Evolutionary conservation across 1,284 basidiomycete species (phyloP), one percentile per base, ranked within the genome.

Genomic region (Trichosporon inkin): DNA sequence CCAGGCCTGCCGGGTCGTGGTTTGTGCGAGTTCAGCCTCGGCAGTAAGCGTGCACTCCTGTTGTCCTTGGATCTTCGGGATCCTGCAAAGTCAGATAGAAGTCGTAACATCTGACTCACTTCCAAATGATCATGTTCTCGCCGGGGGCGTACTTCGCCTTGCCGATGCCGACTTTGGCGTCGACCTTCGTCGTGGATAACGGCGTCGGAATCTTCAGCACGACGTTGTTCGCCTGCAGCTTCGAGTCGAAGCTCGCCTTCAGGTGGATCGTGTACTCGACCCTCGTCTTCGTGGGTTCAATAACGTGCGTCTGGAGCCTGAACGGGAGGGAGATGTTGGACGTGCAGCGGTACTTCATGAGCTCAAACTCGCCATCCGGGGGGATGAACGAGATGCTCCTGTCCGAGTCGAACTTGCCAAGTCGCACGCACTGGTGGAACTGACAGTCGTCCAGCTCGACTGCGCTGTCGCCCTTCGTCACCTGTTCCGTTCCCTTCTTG

Each of bases 291-390:
- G 90, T 90, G 40, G 95, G 85, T 79, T 99, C 96, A 41, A 88
- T 90, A 36, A 99, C 88, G 11, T 92, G 94, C 0, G 94, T 88
- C 59, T 96, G 89, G 10, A 99, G 82, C 51, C 88, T 85, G 69
- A 99, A 83, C 0, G 96, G 96, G 6, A 99, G 81, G 76, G 97
- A 96, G 72, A 99, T 89, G 75, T 98, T 97, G 16, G 89, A 87
- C 0, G 95, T 98, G 10, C 92, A 88, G 20, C 96, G 90, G 74
- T 99, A 99, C 68, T 92, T 95, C 96, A 99, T 99, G 40, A 99
- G 82, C 78, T 99, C 96, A 72, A 99, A 99, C 76, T 99, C 96
- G 40, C 96, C 96, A 72, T 99, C 96, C 1, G 96, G 96, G 1
- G 96, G 96, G 52, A 99, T 88, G 77, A 99, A 99, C 69, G 88